phyloP scores from a whole-genome alignment of 1,284 basidiomycete species.

The Bjerkandera adusta region DNA sequence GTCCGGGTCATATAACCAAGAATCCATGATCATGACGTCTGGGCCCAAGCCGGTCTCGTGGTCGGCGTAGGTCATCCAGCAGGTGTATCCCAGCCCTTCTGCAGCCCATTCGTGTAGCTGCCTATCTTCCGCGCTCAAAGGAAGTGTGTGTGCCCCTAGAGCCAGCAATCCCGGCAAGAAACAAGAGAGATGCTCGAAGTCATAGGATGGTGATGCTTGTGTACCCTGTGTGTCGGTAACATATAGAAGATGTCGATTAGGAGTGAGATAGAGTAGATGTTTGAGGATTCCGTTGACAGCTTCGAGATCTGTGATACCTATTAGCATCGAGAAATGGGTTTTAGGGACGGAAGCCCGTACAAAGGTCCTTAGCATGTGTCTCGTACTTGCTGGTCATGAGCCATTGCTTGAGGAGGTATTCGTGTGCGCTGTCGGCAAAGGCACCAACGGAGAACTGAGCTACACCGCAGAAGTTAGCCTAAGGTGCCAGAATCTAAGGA shows the following conservation, averaged over 20 bases:
- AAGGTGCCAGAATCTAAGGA: not conserved
- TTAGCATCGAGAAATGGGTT: not conserved
- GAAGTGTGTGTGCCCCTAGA: constrained; percentile 61
- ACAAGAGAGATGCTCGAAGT: constrained; percentile 72
- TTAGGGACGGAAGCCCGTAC: constrained; percentile 44
- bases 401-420: constrained; percentile 77
- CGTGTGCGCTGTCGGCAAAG: constrained; percentile 60
- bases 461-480: not conserved
- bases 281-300: constrained; percentile 60
- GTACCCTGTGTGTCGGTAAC: constrained; percentile 52
- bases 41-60: constrained; percentile 59
- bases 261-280: constrained; percentile 64
- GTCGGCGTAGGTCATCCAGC: constrained; percentile 64
- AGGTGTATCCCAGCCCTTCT: constrained; percentile 65
- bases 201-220: constrained; percentile 41
- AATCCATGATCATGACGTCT: constrained; percentile 46
- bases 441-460: constrained; percentile 19
- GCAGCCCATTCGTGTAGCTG: constrained; percentile 64
- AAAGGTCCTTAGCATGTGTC: constrained; percentile 57
- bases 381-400: constrained; percentile 62
- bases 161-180: constrained; percentile 75
- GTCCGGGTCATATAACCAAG: not conserved
- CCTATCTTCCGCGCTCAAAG: constrained; percentile 47
- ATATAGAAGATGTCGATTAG: constrained; percentile 65
- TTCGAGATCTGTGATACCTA: constrained; percentile 59